Conservation (phyloP, 2,329 filamentous ascomycete genomes). For the Cryphonectria japonica region DNA sequence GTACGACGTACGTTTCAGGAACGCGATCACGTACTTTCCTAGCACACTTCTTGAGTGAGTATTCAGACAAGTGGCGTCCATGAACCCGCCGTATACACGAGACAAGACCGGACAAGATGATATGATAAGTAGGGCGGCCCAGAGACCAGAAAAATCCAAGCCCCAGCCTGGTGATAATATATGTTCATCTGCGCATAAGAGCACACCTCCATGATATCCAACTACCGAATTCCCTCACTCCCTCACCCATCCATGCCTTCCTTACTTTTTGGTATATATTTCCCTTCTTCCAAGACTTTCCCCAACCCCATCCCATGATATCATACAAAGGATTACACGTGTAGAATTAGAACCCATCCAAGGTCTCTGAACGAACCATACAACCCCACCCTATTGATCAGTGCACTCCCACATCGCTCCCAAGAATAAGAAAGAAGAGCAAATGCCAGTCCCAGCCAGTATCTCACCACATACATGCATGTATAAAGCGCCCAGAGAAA, state of each 20-base stretch:
- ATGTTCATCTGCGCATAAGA: background rate
- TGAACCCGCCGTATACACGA: background rate
- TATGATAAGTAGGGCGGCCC: background rate
- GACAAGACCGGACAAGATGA: background rate
- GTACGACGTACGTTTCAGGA: too few relatives aligned
- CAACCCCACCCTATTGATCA: background rate
- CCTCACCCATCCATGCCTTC: background rate
- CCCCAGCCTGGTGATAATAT: background rate
- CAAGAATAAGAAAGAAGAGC: background rate
- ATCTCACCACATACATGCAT: conserved; percentile 1
- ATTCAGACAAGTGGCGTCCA: too few relatives aligned
- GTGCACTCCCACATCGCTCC: background rate
- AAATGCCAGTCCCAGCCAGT: background rate
- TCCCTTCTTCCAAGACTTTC: background rate
- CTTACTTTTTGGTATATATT: background rate
- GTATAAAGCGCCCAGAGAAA: background rate
- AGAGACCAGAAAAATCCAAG: background rate
- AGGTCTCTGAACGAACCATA: background rate
- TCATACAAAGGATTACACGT: background rate
- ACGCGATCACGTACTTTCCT: too few relatives aligned
- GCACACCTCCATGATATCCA: background rate
- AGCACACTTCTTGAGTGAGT: too few relatives aligned
- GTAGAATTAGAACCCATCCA: background rate
- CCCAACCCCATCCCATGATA: conserved; percentile 3
- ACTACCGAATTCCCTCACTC: background rate